Base-by-base conservation (phyloP, 108 stramenopile genomes). In the Cyclostephanos tholiformis region DNA sequence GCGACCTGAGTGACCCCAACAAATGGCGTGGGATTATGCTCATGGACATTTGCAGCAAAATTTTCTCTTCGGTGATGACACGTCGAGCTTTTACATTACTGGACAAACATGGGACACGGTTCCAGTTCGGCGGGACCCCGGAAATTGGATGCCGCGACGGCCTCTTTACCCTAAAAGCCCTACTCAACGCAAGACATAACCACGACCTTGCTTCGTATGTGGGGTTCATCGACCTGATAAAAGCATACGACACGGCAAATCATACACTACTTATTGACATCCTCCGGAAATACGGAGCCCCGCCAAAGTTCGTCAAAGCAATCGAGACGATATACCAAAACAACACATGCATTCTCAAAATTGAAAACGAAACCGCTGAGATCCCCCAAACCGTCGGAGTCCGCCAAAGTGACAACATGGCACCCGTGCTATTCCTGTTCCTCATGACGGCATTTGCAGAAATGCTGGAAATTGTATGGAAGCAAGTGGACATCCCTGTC, bases 341-440 rank as follows among this genome's bases (percentile, higher is more conserved):
- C 43, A 57, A 62, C 17, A 23, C 10, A 13, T 68, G 61, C 13
- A 14, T 19, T 2, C 30, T 76, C 0, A 69, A 69, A 26, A 41
- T 64, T 19, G 62, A 32, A 2, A 46, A 39, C 14, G 27, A 62
- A 41, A 56, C 4, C 30, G 41, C 10, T 6, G 38, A 36, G 6
- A 63, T 65, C 14, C n/a, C 39, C 51, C 67, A 62, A 61, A 36
- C 32, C 7, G 59, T 60, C 12, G 59, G 59, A 36, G 59, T 60
- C 3, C 26, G 59, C 4, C 36, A 60, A 38, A 36, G 59, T 0
- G 59, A 60, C n/a, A 60, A 60, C 36, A 30, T 60, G 29, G 26
- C 75, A 49, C 68, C 75, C 6, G 68, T 65, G 9, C n/a, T 76
- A 13, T 76, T 76, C 67, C 43, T 76, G 12, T 69, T 76, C 59